Conservation (phyloP, 2,329 filamentous ascomycete genomes). For the Helotiales sp. region DNA sequence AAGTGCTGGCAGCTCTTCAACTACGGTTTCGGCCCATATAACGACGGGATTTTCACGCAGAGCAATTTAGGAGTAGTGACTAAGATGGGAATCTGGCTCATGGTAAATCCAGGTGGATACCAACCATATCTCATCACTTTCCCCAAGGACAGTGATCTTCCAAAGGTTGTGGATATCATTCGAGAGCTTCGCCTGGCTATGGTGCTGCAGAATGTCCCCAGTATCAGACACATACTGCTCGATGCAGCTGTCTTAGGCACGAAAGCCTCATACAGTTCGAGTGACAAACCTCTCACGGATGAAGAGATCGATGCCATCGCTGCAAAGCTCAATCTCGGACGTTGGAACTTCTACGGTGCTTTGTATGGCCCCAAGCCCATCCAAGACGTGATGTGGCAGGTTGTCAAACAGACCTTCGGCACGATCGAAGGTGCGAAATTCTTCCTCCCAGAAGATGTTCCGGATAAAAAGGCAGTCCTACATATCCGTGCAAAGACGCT, state of each 20-base stretch:
- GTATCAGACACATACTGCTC: slow-evolving; percentile 32
- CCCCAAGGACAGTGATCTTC: slow-evolving; percentile 34
- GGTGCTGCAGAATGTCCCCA: slow-evolving; percentile 42
- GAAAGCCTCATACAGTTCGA: slow-evolving; percentile 35
- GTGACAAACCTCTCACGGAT: slow-evolving; percentile 38
- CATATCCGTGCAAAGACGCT: slow-evolving; percentile 34
- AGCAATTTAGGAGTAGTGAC: slow-evolving; percentile 53
- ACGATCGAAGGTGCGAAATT: slow-evolving; percentile 35
- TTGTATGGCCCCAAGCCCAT: slow-evolving; percentile 37
- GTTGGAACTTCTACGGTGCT: slow-evolving; percentile 50
- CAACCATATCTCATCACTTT: slow-evolving; percentile 47
- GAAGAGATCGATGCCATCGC: slow-evolving; percentile 43
- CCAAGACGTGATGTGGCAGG: slow-evolving; percentile 36
- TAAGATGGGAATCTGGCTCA: slow-evolving; percentile 53
- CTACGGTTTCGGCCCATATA: slow-evolving; percentile 41
- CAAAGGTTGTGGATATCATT: slow-evolving; percentile 44
- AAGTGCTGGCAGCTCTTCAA: slow-evolving; percentile 41
- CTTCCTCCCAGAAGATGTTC: slow-evolving; percentile 31
- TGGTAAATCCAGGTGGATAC: slow-evolving; percentile 52
- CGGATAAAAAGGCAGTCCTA: slow-evolving; percentile 28
- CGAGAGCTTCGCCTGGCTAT: slow-evolving; percentile 38
- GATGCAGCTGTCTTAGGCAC: slow-evolving; percentile 39
- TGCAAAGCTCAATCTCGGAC: slow-evolving; percentile 41
- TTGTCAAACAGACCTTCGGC: slow-evolving; percentile 31
- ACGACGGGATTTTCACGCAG: slow-evolving; percentile 51